Evolutionary conservation across 176 grass and related monocot species (phyloP).

Genomic region (Oryza brachyantha): DNA sequence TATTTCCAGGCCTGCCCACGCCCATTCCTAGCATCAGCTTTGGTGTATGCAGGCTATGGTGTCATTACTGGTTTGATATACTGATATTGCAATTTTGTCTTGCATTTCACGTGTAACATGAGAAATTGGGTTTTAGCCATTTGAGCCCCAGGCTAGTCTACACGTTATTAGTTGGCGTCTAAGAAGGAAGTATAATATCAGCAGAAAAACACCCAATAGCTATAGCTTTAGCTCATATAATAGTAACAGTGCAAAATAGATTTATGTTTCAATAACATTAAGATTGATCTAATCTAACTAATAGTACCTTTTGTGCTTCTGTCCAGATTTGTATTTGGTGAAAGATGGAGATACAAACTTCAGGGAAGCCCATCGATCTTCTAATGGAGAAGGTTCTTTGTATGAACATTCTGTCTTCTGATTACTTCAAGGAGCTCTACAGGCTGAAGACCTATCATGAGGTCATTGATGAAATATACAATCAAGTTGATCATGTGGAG

Average conservation of each 20-base stretch:
- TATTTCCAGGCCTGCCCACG: no score
- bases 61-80: background rate
- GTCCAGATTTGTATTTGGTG: background rate
- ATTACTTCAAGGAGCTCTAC: constrained; percentile 94
- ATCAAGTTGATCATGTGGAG: constrained; percentile 86
- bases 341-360: constrained; percentile 93
- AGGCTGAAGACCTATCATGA: constrained; percentile 90
- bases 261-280: background rate
- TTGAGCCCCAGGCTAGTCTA: background rate
- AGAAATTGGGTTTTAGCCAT: background rate
- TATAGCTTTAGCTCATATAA: background rate
- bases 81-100: background rate
- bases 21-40: no score
- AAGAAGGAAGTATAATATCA: background rate
- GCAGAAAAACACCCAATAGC: background rate
- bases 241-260: background rate
- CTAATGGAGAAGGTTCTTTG: constrained; percentile 87
- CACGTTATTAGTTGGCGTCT: background rate
- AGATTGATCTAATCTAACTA: background rate
- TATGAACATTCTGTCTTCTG: constrained; percentile 95
- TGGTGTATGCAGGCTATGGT: background rate
- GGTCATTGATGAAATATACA: constrained; percentile 89
- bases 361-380: constrained; percentile 70
- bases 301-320: background rate
- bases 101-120: background rate